These are phyloP conservation scores for Aspergillus baeticus DNA, from an alignment of 495 filamentous ascomycete genomes.

Conservation along the genomic window DNA sequence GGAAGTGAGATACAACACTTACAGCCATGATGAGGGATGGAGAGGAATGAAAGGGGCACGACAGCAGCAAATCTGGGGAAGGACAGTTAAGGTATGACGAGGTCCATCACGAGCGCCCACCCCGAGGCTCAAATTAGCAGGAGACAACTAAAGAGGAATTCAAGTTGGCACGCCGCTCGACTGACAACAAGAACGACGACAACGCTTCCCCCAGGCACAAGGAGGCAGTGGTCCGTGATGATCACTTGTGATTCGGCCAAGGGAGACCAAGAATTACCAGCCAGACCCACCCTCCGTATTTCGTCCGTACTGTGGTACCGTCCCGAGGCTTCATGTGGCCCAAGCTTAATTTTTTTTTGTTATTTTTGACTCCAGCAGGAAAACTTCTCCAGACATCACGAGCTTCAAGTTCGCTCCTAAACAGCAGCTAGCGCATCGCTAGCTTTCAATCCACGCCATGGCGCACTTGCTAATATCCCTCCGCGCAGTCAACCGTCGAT, in stretches of 20 bases:
- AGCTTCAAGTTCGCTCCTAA: neutral
- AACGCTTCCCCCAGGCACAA: slow-evolving; percentile 7
- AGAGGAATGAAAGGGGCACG: slow-evolving; percentile 15
- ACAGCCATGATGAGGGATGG: slow-evolving; percentile 37
- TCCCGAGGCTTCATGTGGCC: slow-evolving; percentile 35
- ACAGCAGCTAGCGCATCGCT: neutral
- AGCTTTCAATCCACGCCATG: slow-evolving; percentile 8
- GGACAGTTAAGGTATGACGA: slow-evolving; percentile 10
- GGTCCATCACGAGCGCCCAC: slow-evolving; percentile 20
- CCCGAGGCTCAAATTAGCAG: slow-evolving; percentile 15
- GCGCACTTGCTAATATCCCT: slow-evolving; percentile 35
- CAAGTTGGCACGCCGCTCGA: neutral
- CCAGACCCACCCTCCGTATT: slow-evolving; percentile 5
- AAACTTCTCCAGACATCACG: neutral
- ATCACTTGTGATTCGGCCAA: slow-evolving; percentile 6
- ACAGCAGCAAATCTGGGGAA: slow-evolving; percentile 17
- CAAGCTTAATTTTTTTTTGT: slow-evolving; percentile 14
- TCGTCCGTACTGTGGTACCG: slow-evolving; percentile 24
- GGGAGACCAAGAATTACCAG: neutral
- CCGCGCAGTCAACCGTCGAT: slow-evolving; percentile 63
- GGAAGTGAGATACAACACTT: slow-evolving; percentile 20
- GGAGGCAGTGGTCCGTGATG: slow-evolving; percentile 8
- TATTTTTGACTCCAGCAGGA: neutral
- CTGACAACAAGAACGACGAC: neutral
- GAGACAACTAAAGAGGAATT: neutral